phyloP scores from a whole-genome alignment of 768 basidiomycete genomes.

The Leccinum aurantiacum region DNA sequence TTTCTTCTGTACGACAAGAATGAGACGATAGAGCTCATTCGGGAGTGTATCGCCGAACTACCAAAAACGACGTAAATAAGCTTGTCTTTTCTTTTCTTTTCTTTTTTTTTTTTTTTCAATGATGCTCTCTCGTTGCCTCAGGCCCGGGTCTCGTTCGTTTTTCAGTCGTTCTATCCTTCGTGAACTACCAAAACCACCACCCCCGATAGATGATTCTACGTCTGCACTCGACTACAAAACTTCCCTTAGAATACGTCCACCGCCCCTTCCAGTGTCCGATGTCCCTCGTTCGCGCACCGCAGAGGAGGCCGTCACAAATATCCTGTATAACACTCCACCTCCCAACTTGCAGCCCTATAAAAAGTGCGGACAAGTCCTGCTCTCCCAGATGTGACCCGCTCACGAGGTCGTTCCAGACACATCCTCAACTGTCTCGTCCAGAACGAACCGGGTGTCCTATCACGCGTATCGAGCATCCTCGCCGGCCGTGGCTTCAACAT shows the following conservation, averaged over 20 bases:
- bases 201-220: constrained; percentile 87
- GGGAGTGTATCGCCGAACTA: constrained; percentile 52
- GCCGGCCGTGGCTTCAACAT: constrained; percentile 98
- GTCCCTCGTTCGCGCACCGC: constrained; percentile 81
- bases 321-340: constrained; percentile 93
- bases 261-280: constrained; percentile 83
- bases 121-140: background rate
- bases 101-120: too few relatives aligned
- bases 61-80: constrained; percentile 35
- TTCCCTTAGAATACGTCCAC: constrained; percentile 67
- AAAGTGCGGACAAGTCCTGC: constrained; percentile 49
- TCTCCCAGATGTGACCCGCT: background rate
- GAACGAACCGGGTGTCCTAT: constrained; percentile 99
- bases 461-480: constrained; percentile 94
- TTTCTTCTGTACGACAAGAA: constrained; percentile 56
- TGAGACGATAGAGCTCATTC: constrained; percentile 50
- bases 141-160: constrained; percentile 22
- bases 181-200: constrained; percentile 67
- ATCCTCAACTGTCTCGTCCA: constrained; percentile 97
- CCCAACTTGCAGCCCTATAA: constrained; percentile 91
- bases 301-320: constrained; percentile 97
- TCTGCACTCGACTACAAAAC: constrained; percentile 93
- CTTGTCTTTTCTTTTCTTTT: too few relatives aligned
- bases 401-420: constrained; percentile 54
- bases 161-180: constrained; percentile 14